phyloP scores from a whole-genome alignment of 768 basidiomycete genomes.

The Lentinula edodes region DNA sequence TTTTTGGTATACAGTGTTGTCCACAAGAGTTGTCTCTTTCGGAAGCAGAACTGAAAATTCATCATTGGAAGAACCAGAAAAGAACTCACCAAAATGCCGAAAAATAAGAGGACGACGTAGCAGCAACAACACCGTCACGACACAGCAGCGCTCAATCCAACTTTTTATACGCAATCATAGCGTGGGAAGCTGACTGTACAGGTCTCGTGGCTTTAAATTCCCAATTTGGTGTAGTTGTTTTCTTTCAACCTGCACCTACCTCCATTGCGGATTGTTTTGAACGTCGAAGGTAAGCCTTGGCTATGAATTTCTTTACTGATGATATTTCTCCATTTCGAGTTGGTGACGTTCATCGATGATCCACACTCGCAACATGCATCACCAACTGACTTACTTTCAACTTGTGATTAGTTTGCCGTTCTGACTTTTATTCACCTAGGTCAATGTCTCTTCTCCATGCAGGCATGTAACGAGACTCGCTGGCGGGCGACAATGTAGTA shows the following conservation, averaged over 20 bases:
- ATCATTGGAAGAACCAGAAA: slow-evolving; percentile 29
- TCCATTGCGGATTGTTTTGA: neutral
- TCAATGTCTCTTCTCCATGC: slow-evolving; percentile 9
- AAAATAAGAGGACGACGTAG: too few species aligned
- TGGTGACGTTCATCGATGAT: slow-evolving; percentile 65
- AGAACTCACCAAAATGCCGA: slow-evolving; percentile 15
- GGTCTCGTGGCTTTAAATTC: neutral
- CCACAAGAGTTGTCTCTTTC: slow-evolving; percentile 78
- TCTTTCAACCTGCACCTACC: too few species aligned
- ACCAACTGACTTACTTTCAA: slow-evolving; percentile 44
- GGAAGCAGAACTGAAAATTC: slow-evolving; percentile 82
- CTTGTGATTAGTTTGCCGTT: slow-evolving; percentile 8
- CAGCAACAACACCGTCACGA: neutral
- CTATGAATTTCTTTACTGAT: slow-evolving; percentile 34
- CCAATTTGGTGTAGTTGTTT: neutral
- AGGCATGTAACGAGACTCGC: slow-evolving; percentile 26
- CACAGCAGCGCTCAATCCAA: neutral
- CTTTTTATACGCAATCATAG: neutral
- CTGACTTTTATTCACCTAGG: neutral
- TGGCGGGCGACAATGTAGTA: slow-evolving; percentile 32
- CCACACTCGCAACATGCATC: slow-evolving; percentile 78
- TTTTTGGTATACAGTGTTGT: slow-evolving; percentile 51
- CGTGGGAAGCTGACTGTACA: neutral
- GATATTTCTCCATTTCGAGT: slow-evolving; percentile 71
- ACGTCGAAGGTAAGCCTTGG: slow-evolving; percentile 26